Base-by-base conservation (phyloP, 1,284 basidiomycete genomes). In the Sporisorium iseilematis-ciliati region DNA sequence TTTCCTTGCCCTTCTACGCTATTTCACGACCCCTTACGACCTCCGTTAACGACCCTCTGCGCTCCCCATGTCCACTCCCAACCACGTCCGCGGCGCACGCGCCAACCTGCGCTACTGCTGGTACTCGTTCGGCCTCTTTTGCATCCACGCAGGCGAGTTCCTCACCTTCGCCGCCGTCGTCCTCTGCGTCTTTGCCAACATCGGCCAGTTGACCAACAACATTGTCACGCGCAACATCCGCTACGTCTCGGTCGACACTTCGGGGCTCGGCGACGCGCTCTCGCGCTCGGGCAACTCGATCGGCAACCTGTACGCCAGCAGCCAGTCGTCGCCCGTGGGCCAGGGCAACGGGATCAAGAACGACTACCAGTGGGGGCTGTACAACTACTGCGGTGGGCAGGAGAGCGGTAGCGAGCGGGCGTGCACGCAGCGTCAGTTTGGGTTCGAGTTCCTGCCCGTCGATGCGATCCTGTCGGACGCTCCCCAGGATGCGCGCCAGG, bases 171-270 rank as follows among this genome's bases (percentile, higher is more conserved):
- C 74, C 31, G 83, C 83, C 12, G 79, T 80, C 46, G 67, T 78
- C 38, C 70, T 84, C 23, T 66, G 62, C 33, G 78, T 84, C 20
- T 64, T 84, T 33, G 81, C 72, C 57, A 82, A 83, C 72, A 78
- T 84, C 26, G 79, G 81, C 21, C 82, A 84, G 59, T 50, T 84
- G 16, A 74, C 80, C 40, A 57, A 78, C 49, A 84, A 84, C 75
- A 78, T 84, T 50, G 83, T 84, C 21, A 70, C 83, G 3, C 78
- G 82, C 21, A 76, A 81, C 77, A 80, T 84, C 53, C 70, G 75
- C 23, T 75, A 67, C 68, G 75, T 78, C 55, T 45, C 38, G 16
- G 58, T 82, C 18, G 62, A 73, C 65, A 72, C 78, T 4, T 12
- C 48, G 5, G 64, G 59, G 23, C 65, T 81, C 18, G 61, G 72